Evolutionary conservation across 2,329 filamentous ascomycete genomes (phyloP).

Genomic region (Aureobasidium uvarum): DNA sequence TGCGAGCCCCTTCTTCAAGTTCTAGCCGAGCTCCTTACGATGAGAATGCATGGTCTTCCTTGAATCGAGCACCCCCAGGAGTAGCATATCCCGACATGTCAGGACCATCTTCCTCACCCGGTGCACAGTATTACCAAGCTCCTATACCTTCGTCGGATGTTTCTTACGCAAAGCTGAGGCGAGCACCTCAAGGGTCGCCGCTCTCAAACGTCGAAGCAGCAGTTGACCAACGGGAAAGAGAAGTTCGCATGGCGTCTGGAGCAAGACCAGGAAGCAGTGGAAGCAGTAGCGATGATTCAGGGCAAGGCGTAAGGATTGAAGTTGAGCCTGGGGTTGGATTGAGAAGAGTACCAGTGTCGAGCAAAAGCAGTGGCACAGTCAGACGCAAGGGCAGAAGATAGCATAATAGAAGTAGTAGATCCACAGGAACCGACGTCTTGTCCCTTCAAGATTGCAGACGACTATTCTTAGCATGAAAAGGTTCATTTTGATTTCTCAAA

Average conservation of each 20-base stretch:
- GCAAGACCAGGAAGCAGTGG: constrained; percentile 24
- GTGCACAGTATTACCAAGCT: constrained; percentile 39
- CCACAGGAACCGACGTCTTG: background rate
- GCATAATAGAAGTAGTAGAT: background rate
- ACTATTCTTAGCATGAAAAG: background rate
- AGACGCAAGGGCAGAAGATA: constrained; percentile 27
- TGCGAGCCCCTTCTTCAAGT: constrained; percentile 41
- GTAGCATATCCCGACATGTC: constrained; percentile 41
- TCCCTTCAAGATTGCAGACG: background rate
- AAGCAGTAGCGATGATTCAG: constrained; percentile 28
- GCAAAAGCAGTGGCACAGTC: constrained; percentile 23
- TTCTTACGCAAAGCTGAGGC: constrained; percentile 36
- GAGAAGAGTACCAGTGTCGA: constrained; percentile 26
- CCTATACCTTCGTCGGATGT: constrained; percentile 39
- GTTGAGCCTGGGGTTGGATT: constrained; percentile 26
- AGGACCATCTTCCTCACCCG: constrained; percentile 35
- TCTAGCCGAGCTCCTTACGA: constrained; percentile 42
- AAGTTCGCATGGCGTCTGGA: background rate
- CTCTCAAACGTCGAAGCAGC: constrained; percentile 22
- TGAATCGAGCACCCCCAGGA: constrained; percentile 41
- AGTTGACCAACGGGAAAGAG: constrained; percentile 2
- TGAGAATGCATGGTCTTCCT: constrained; percentile 40
- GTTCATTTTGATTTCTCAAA: background rate
- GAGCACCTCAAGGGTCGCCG: constrained; percentile 31
- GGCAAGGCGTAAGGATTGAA: constrained; percentile 25